Evolutionary conservation across 495 filamentous ascomycete genomes (phyloP).

Genomic region (Penicillium herquei): DNA sequence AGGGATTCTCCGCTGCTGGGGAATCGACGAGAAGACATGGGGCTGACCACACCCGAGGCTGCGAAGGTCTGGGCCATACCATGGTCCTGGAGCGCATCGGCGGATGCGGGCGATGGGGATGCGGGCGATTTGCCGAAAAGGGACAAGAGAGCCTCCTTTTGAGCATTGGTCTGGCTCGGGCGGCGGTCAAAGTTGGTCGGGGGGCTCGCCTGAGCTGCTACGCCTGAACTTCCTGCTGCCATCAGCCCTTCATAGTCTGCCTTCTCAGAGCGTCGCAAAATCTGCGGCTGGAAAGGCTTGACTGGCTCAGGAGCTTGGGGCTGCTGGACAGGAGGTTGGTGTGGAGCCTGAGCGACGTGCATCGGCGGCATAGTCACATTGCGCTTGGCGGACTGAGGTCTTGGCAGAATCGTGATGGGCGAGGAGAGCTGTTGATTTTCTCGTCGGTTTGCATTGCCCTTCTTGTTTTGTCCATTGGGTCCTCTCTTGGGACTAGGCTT

Average conservation of each 20-base stretch:
- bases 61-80: conserved; percentile 16
- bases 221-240: conserved; percentile 14
- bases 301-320: conserved; percentile 28
- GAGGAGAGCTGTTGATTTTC: conserved; percentile 30
- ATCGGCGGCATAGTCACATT: conserved; percentile 21
- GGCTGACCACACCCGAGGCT: conserved; percentile 40
- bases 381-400: conserved; percentile 38
- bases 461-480: conserved; percentile 24
- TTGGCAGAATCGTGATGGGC: conserved; percentile 44
- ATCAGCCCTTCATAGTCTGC: conserved; percentile 25
- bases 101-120: conserved; percentile 23
- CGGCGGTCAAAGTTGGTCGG: conserved; percentile 35
- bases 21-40: conserved; percentile 43
- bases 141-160: conserved; percentile 66
- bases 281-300: conserved; percentile 59
- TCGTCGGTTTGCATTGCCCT: conserved; percentile 18
- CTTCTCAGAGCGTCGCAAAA: conserved; percentile 54
- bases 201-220: conserved; percentile 3
- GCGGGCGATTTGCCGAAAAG: conserved; percentile 62
- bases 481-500: conserved; percentile 24
- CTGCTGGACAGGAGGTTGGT: conserved; percentile 16
- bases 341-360: conserved; percentile 12
- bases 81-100: conserved; percentile 23
- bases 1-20: conserved; percentile 38
- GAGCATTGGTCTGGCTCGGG: conserved; percentile 53